A percentile compares a stretch with the other conserved stretches of the same genome.
phyloP scores from a whole-genome alignment of 1,284 basidiomycete species.

The Crepidotus sp. region DNA sequence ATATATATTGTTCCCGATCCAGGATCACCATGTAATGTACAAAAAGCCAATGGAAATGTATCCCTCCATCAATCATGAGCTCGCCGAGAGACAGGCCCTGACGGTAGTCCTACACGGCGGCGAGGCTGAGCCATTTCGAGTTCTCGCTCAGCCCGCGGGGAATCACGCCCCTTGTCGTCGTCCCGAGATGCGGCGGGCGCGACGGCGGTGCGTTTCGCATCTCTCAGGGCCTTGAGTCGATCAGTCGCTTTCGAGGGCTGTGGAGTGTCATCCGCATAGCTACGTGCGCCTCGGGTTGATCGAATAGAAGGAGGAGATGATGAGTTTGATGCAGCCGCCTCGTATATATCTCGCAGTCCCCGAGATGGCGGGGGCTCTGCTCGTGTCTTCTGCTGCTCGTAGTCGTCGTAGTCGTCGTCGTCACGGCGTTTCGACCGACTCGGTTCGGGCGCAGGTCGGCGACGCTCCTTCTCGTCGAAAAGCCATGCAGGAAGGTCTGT shows the following conservation, averaged over 20 bases:
- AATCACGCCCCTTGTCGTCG: constrained; percentile 2
- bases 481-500: constrained; percentile 62
- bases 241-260: constrained; percentile 35
- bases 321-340: constrained; percentile 21
- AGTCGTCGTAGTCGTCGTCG: constrained; percentile 17
- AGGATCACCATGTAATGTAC: neutral
- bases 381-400: constrained; percentile 12
- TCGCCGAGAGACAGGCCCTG: constrained; percentile 22
- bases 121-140: constrained; percentile 14
- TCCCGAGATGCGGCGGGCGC: neutral
- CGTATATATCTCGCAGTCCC: constrained; percentile 32
- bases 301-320: constrained; percentile 7
- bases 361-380: constrained; percentile 20
- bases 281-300: constrained; percentile 17
- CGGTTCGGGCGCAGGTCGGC: constrained; percentile 18
- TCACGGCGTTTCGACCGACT: constrained; percentile 17
- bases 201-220: constrained; percentile 36
- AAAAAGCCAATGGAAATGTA: constrained; percentile 6
- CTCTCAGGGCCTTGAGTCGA: constrained; percentile 44
- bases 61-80: constrained; percentile 18
- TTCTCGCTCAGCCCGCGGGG: constrained; percentile 5
- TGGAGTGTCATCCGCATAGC: constrained; percentile 19
- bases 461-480: constrained; percentile 49
- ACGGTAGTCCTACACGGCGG: constrained; percentile 24
- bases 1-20: constrained; percentile 1